Conservation (phyloP, 257 asterid genomes). For the Nicotiana tabacum region DNA sequence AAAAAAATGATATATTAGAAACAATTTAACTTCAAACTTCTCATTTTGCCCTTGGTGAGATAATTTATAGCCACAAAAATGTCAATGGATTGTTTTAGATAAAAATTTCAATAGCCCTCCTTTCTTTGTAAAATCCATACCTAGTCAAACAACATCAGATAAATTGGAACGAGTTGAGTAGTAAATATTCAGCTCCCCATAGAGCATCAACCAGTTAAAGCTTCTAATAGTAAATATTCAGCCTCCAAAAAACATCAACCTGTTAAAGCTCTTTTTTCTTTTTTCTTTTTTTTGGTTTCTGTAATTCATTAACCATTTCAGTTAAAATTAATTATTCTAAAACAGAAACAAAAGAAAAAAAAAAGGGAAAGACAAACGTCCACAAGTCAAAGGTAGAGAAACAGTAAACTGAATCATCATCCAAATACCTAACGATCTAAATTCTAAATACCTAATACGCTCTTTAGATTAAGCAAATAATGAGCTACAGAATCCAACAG, state of each 20-base stretch:
- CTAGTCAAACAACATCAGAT: no score
- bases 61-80: no score
- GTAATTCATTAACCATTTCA: not conserved
- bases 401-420: not conserved
- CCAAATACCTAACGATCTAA: not conserved
- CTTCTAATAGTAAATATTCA: not conserved
- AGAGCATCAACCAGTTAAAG: not conserved
- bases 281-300: no score
- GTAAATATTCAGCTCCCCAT: not conserved
- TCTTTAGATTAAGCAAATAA: not conserved
- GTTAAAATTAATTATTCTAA: not conserved
- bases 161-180: no score
- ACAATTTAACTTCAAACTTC: no score
- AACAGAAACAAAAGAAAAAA: not conserved
- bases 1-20: no score
- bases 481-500: not conserved
- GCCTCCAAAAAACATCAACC: not conserved
- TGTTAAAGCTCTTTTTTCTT: not conserved
- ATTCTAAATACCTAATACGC: not conserved
- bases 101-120: no score
- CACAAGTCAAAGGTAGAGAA: not conserved
- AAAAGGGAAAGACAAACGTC: no score
- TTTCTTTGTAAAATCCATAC: no score
- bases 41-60: no score
- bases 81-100: no score